Evolutionary conservation across 345 rosid genomes (phyloP).

Genomic region (Schrenkiella parvula): DNA sequence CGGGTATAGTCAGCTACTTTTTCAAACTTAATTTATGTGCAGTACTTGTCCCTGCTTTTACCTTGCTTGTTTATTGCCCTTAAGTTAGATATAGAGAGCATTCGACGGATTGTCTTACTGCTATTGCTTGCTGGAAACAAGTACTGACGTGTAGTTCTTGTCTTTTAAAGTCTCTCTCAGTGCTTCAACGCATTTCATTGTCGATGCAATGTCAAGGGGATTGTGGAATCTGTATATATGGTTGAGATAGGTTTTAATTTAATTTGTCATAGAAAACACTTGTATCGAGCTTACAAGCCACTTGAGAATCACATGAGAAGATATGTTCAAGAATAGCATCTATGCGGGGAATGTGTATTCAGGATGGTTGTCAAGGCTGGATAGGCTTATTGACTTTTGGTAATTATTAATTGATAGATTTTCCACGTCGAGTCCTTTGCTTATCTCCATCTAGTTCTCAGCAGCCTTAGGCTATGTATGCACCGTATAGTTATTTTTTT

Average conservation of each 20-base stretch:
- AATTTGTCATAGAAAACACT: not conserved
- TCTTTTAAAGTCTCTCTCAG: not conserved
- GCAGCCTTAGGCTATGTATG: not conserved
- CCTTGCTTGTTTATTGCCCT: not conserved
- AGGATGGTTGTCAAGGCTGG: not conserved
- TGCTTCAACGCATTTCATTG: not conserved
- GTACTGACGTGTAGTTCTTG: not conserved
- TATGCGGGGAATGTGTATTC: not conserved
- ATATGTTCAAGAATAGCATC: not conserved
- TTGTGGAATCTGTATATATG: not conserved
- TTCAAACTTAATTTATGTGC: conserved; percentile 13
- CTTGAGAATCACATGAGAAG: conserved; percentile 9
- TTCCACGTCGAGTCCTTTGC: not conserved
- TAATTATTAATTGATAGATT: not conserved
- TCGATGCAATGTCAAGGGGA: not conserved
- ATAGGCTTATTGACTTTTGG: not conserved
- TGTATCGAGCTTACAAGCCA: not conserved
- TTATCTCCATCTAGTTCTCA: conserved; percentile 1
- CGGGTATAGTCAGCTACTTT: conserved; percentile 50
- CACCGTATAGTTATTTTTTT: not conserved
- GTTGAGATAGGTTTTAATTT: not conserved
- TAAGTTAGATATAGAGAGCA: not conserved
- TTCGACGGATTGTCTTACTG: not conserved
- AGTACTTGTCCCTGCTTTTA: conserved; percentile 8
- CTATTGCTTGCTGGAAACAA: not conserved